Evolutionary conservation across 768 basidiomycete species (phyloP).

Genomic region (Lactarius quietus): DNA sequence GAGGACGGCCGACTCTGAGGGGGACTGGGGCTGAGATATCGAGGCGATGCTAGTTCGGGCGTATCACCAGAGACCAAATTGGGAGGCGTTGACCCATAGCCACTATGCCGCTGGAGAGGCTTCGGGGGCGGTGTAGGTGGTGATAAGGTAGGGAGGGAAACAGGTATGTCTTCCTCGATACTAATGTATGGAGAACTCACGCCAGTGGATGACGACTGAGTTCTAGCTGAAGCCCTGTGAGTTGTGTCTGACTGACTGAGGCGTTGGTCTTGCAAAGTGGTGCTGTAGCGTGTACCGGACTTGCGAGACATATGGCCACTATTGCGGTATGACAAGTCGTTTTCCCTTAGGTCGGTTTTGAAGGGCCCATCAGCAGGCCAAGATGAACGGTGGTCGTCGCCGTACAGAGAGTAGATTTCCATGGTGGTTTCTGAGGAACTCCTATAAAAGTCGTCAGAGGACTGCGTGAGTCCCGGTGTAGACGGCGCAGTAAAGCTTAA

Average conservation of each 20-base stretch:
- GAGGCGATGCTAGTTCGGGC: conserved; percentile 6
- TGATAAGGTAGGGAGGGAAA: not conserved
- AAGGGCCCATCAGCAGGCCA: conserved; percentile 30
- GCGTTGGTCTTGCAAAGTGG: conserved; percentile 15
- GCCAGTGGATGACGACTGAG: conserved; percentile 24
- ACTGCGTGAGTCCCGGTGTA: conserved; percentile 37
- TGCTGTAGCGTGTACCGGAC: conserved; percentile 21
- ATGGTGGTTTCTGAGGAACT: conserved; percentile 71
- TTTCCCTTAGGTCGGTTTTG: conserved; percentile 35
- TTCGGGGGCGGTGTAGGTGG: conserved; percentile 5
- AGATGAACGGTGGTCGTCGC: conserved; percentile 43
- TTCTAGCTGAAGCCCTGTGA: conserved; percentile 37
- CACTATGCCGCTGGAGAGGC: conserved; percentile 3
- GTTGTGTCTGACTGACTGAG: conserved; percentile 33
- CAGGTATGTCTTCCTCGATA: conserved; percentile 10
- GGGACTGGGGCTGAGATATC: conserved; percentile 27
- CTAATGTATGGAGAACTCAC: conserved; percentile 20
- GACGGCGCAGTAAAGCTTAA: conserved; percentile 24
- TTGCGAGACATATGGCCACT: conserved; percentile 8
- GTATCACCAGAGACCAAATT: conserved; percentile 6
- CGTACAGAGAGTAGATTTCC: conserved; percentile 87
- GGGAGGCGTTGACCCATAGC: not conserved
- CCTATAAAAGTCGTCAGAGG: conserved; percentile 40
- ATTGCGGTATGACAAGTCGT: conserved; percentile 16
- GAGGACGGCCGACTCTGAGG: conserved; percentile 24